Percentiles rank a stretch among this genome's conserved stretches.
phyloP scores from a whole-genome alignment of 805 yeast species.

The Candida pseudoglaebosa region DNA sequence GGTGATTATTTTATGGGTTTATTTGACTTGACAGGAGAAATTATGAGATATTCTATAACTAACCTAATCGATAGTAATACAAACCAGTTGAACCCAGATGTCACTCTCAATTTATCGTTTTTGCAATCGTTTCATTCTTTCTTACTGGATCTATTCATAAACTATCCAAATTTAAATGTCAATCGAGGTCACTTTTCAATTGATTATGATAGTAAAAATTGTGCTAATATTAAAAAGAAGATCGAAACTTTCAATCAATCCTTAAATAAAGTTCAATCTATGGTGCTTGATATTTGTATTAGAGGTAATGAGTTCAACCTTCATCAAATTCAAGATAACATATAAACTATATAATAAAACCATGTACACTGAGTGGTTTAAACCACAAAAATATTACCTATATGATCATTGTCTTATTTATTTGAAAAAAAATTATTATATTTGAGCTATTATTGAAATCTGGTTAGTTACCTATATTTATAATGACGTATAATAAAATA shows the following conservation, averaged over 20 bases:
- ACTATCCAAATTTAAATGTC: slow-evolving; percentile 16
- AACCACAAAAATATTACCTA: too few species aligned
- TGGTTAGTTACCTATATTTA: too few species aligned
- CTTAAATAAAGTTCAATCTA: slow-evolving; percentile 19
- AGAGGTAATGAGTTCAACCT: slow-evolving; percentile 15
- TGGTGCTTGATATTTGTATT: slow-evolving; percentile 18
- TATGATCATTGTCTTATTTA: too few species aligned
- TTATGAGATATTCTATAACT: slow-evolving; percentile 36
- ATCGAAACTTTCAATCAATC: slow-evolving; percentile 20
- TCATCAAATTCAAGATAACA: slow-evolving; percentile 1
- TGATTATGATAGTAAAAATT: slow-evolving; percentile 11
- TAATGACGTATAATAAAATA: too few species aligned
- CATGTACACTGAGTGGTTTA: too few species aligned
- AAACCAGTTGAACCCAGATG: slow-evolving; percentile 9
- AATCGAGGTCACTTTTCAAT: slow-evolving; percentile 15
- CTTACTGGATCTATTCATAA: slow-evolving; percentile 10
- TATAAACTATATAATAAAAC: slow-evolving; percentile 3
- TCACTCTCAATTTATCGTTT: slow-evolving; percentile 12
- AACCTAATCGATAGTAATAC: slow-evolving; percentile 16
- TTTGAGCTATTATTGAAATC: too few species aligned
- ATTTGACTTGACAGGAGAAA: slow-evolving; percentile 40
- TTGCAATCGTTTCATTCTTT: slow-evolving; percentile 14
- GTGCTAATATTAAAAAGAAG: slow-evolving; percentile 15
- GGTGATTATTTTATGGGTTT: slow-evolving; percentile 38
- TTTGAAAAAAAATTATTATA: too few species aligned